phyloP scores from a whole-genome alignment of 495 filamentous ascomycete species.

The Aspergillus taichungensis region DNA sequence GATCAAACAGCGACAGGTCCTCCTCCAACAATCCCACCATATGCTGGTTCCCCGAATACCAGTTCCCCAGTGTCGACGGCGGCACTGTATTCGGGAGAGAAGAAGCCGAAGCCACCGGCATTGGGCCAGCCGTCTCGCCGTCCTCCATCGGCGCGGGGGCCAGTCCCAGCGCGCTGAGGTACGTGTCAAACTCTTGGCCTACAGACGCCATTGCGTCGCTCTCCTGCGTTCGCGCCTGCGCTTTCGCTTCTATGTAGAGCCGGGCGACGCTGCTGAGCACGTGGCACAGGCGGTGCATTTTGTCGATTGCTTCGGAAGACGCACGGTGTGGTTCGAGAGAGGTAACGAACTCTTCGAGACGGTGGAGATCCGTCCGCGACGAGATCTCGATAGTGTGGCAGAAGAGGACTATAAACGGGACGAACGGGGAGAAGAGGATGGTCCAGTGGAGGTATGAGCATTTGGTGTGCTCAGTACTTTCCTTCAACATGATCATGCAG shows the following conservation, averaged over 20 bases:
- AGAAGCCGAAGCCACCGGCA: too few species aligned
- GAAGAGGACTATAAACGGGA: slow-evolving; percentile 62
- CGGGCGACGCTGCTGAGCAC: slow-evolving; percentile 53
- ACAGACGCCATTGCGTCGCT: slow-evolving; percentile 39
- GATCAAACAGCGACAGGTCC: slow-evolving; percentile 46
- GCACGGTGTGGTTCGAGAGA: slow-evolving; percentile 44
- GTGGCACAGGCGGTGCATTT: slow-evolving; percentile 51
- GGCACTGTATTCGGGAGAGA: slow-evolving; percentile 1
- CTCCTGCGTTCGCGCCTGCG: slow-evolving; percentile 32
- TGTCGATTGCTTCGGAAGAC: slow-evolving; percentile 47
- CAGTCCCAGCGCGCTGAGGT: slow-evolving; percentile 54
- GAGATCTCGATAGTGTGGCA: slow-evolving; percentile 52
- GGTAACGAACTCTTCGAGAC: slow-evolving; percentile 47
- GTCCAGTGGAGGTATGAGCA: slow-evolving; percentile 58
- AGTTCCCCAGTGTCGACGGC: slow-evolving; percentile 47
- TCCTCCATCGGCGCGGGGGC: slow-evolving; percentile 33
- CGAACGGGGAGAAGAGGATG: slow-evolving; percentile 56
- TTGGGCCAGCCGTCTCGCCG: background rate
- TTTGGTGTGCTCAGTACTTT: slow-evolving; percentile 33
- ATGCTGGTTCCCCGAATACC: slow-evolving; percentile 59
- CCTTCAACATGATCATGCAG: slow-evolving; percentile 40
- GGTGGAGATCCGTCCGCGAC: slow-evolving; percentile 36
- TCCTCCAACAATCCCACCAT: slow-evolving; percentile 57
- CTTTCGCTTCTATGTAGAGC: slow-evolving; percentile 52
- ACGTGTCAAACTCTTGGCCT: slow-evolving; percentile 55